Evolutionary conservation across 2,329 filamentous ascomycete species (phyloP), one percentile per base, ranked within the genome.

Genomic region (Fusarium heterosporum): DNA sequence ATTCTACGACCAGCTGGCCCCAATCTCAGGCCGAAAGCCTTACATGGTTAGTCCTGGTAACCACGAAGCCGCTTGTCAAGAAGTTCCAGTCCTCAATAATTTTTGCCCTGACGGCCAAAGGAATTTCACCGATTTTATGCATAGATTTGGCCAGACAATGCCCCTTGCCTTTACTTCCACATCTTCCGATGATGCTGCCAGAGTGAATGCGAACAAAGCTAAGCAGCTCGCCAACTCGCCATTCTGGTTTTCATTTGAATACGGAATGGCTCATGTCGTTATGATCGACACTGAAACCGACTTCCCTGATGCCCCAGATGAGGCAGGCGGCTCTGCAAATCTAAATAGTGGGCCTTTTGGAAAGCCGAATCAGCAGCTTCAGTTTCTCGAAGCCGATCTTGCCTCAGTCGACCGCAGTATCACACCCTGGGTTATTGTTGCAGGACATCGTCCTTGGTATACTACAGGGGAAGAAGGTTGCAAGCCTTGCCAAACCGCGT

Each of bases 341-440:
- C n/a, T 65, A 1, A 66, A 65, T 3, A 61, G 61, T 5, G 62
- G 62, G 16, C 62, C 61, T 0, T 65, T 65, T 6, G 61, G 62
- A 0, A 47, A 36, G 1, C 61, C 62, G 1, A 48, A 65, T 4
- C 62, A 65, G 13, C 61, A 66, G 4, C 12, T 65, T 2, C 48
- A 66, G 5, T 65, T 65, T 14, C 49, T 65, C 0, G 62, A 66
- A 8, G 55, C 62, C 2, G 62, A 65, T n/a, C 40, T 88, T 0
- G 81, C 83, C 0, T 83, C 82, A 0, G 84, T 88, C 32, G 85
- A 88, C 73, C 82, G 86, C 47, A 75, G 68, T 4, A 77, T 86
- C 0, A 88, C 86, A 0, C 85, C 86, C 0, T 88, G 73, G 73
- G 48, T 75, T 3, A 47, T 74, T 26, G 72, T 74, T 14, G 71